Evolutionary conservation across 108 stramenopile species (phyloP), one percentile per base, ranked within the genome.

Genomic region (Asterionellopsis glacialis): DNA sequence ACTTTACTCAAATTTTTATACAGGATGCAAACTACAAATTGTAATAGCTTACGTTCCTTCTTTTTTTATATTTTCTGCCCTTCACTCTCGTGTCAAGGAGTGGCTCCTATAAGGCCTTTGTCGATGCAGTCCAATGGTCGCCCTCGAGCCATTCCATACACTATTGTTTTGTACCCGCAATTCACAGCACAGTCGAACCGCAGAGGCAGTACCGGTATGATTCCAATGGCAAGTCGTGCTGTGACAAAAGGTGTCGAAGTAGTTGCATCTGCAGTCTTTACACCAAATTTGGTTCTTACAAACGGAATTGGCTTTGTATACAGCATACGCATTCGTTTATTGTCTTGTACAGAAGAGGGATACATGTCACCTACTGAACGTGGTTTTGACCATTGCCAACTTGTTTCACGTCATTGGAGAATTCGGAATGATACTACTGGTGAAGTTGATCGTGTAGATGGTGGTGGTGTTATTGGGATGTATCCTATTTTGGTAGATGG

Each of bases 221-320:
- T 33, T 33, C 33, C 33, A 33, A 7, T 33, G 33, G 69, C 68
- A 9, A 80, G 78, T 41, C 70, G 70, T 12, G 69, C 78, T 50
- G 79, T 84, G 9, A 80, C 83, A 0, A 45, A 70, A 23, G 83
- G 83, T 4, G 55, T 84, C 10, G 83, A 84, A 48, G 70, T 80
- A 38, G 55, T 84, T 53, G 79, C 73, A 24, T 80, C 79, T 13
- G 59, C 76, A 12, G 63, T 74, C 22, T 75, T 58, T 59, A 61
- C 53, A 0, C 69, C 63, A 6, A 7, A 33, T 33, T 47, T 61
- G 10, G 41, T 49, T 44, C 59, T 23, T 0, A 9, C 10, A 14
- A 15, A 52, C 4, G 47, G 50, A 14, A 57, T 57, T 41, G 64
- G 55, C 15, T 77, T 75, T 33, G 55, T 81, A 4, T 79, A 70